phyloP scores from a whole-genome alignment of 495 filamentous ascomycete genomes.

The Aspergillus taichungensis region DNA sequence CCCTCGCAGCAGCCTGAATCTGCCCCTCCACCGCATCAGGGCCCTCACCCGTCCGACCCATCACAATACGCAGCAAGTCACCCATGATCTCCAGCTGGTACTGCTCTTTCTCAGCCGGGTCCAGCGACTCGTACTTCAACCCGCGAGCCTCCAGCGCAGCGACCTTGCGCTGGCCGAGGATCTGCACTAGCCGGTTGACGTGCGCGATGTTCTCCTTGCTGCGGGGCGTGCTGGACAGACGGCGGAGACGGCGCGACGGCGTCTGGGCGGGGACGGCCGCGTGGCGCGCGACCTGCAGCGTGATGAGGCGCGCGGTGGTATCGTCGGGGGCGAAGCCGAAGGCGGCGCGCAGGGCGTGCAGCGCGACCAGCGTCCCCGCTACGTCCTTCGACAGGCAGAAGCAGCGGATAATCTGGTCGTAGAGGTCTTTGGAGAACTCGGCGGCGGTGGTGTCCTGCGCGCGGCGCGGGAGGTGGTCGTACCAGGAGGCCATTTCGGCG shows the following conservation, averaged over 20 bases:
- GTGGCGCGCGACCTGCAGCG: slow-evolving; percentile 42
- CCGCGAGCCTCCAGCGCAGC: slow-evolving; percentile 27
- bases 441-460: slow-evolving; percentile 14
- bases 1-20: slow-evolving; percentile 37
- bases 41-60: slow-evolving; percentile 34
- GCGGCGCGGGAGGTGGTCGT: slow-evolving; percentile 22
- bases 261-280: slow-evolving; percentile 32
- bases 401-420: slow-evolving; percentile 48
- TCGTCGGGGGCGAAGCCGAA: slow-evolving; percentile 48
- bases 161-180: slow-evolving; percentile 30
- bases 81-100: slow-evolving; percentile 44
- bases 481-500: slow-evolving; percentile 51
- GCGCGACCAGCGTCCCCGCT: slow-evolving; percentile 52
- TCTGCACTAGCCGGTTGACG: slow-evolving; percentile 26
- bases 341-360: slow-evolving; percentile 42
- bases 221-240: slow-evolving; percentile 31
- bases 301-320: slow-evolving; percentile 40
- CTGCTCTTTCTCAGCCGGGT: slow-evolving; percentile 32
- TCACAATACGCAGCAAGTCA: slow-evolving; percentile 41
- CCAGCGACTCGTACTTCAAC: slow-evolving; percentile 26
- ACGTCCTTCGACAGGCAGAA: slow-evolving; percentile 47
- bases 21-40: slow-evolving; percentile 29
- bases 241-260: slow-evolving; percentile 34
- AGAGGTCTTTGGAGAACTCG: slow-evolving; percentile 43
- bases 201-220: slow-evolving; percentile 38